Evolutionary conservation across 306 rosid genomes (phyloP).

Genomic region (Castanea crenata): DNA sequence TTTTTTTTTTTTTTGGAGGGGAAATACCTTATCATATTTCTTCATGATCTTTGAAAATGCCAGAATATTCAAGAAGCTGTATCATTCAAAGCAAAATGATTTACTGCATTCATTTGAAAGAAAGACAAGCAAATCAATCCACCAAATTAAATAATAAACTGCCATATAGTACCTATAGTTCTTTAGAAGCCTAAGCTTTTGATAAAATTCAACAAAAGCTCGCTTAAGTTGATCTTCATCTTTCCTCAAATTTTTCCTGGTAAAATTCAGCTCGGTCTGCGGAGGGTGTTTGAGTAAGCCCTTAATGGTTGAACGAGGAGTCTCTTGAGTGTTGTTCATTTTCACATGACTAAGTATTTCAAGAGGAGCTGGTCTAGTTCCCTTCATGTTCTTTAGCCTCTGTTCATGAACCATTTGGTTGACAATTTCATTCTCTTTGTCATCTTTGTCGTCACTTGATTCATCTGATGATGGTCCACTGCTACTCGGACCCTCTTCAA

Average conservation of each 20-base stretch:
- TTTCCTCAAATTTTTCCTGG: constrained; percentile 42
- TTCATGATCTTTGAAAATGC: constrained; percentile 85
- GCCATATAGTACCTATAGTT: constrained; percentile 37
- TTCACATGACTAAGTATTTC: constrained; percentile 48
- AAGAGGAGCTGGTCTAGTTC: constrained; percentile 42
- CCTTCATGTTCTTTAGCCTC: neutral
- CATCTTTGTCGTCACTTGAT: neutral
- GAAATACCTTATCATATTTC: constrained; percentile 71
- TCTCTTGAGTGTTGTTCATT: constrained; percentile 47
- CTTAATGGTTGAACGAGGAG: constrained; percentile 59
- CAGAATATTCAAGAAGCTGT: constrained; percentile 63
- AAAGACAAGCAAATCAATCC: neutral
- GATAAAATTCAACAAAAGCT: constrained; percentile 57
- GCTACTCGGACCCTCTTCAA: constrained; percentile 39
- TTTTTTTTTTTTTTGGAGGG: too few relatives aligned
- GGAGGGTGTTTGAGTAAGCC: constrained; percentile 37
- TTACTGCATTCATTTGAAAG: too few relatives aligned
- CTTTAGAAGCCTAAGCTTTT: constrained; percentile 65
- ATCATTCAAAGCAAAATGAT: neutral
- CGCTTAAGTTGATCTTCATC: constrained; percentile 48
- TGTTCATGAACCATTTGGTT: constrained; percentile 12
- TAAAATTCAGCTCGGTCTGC: constrained; percentile 48
- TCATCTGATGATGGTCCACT: constrained; percentile 30
- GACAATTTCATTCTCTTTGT: neutral
- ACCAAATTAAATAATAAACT: neutral